A percentile compares a stretch with the other conserved stretches of the same genome.
Conservation (phyloP, 2,329 filamentous ascomycete species). For the Colletotrichum kahawae region DNA sequence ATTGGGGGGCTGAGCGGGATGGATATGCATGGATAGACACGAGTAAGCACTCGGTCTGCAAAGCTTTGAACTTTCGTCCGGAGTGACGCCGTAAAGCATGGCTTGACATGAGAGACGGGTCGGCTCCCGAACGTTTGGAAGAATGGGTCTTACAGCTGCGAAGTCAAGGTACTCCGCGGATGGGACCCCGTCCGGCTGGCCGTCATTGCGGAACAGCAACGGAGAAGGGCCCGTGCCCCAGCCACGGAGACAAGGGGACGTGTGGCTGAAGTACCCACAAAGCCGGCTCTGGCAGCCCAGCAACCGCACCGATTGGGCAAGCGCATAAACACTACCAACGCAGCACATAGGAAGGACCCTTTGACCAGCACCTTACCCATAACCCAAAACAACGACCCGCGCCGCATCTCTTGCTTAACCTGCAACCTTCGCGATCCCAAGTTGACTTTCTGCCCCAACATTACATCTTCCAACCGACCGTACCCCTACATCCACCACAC, state of each 20-base stretch:
- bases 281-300: slow-evolving; percentile 14
- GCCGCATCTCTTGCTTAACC: not conserved
- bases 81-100: not conserved
- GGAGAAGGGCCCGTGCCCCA: not conserved
- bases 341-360: not conserved
- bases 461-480: not conserved
- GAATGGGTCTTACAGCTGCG: not conserved
- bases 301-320: slow-evolving; percentile 22
- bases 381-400: slow-evolving; percentile 10
- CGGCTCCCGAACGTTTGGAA: not conserved
- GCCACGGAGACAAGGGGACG: not conserved
- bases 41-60: not conserved
- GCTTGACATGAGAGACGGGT: not conserved
- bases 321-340: slow-evolving; percentile 20
- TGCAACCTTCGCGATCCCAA: not conserved
- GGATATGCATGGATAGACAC: no score
- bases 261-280: slow-evolving; percentile 3
- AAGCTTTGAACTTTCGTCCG: not conserved
- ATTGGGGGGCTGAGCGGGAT: not conserved
- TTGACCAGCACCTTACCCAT: slow-evolving; percentile 12
- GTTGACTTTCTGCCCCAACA: not conserved
- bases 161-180: not conserved
- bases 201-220: not conserved
- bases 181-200: not conserved
- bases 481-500: not conserved